Conservation (phyloP, 805 yeast species). For the Suhomyces xylopsoci region DNA sequence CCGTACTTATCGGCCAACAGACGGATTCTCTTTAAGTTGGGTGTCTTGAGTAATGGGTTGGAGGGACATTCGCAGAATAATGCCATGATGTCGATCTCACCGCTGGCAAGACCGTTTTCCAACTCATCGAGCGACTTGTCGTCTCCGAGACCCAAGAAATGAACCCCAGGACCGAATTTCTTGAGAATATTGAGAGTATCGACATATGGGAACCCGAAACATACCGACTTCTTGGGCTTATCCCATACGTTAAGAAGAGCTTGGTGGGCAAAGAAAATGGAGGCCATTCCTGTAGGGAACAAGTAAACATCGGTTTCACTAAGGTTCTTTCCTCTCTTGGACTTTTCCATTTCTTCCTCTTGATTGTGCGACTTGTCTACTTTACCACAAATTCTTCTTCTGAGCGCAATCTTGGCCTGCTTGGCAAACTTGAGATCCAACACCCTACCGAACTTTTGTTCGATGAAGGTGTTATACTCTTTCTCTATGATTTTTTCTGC, state of each 20-base stretch:
- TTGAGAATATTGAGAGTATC: slow-evolving; percentile 83
- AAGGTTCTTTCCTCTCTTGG: slow-evolving; percentile 29
- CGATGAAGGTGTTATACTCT: slow-evolving; percentile 68
- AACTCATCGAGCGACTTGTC: slow-evolving; percentile 62
- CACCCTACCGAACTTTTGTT: slow-evolving; percentile 88
- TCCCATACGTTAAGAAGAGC: slow-evolving; percentile 35
- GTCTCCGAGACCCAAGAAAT: slow-evolving; percentile 83
- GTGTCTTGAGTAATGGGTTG: slow-evolving; percentile 86
- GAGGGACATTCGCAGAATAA: slow-evolving; percentile 93
- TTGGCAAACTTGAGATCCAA: slow-evolving; percentile 72
- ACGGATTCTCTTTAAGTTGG: slow-evolving; percentile 65
- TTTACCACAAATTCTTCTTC: slow-evolving; percentile 70
- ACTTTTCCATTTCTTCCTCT: slow-evolving; percentile 25
- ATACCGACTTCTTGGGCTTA: slow-evolving; percentile 61
- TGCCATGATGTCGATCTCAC: slow-evolving; percentile 62
- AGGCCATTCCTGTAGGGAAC: slow-evolving; percentile 90
- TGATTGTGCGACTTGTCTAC: slow-evolving; percentile 41
- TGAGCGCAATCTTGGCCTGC: slow-evolving; percentile 72
- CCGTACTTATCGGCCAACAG: slow-evolving; percentile 63
- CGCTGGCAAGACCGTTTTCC: slow-evolving; percentile 52
- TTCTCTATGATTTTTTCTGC: slow-evolving; percentile 32
- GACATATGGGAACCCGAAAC: slow-evolving; percentile 95
- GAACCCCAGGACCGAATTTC: slow-evolving; percentile 91
- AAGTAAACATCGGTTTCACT: slow-evolving; percentile 71
- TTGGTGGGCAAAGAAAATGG: slow-evolving; percentile 80